Conservation (phyloP, 1,284 basidiomycete genomes). For the Sanguinoderma infundibulare region DNA sequence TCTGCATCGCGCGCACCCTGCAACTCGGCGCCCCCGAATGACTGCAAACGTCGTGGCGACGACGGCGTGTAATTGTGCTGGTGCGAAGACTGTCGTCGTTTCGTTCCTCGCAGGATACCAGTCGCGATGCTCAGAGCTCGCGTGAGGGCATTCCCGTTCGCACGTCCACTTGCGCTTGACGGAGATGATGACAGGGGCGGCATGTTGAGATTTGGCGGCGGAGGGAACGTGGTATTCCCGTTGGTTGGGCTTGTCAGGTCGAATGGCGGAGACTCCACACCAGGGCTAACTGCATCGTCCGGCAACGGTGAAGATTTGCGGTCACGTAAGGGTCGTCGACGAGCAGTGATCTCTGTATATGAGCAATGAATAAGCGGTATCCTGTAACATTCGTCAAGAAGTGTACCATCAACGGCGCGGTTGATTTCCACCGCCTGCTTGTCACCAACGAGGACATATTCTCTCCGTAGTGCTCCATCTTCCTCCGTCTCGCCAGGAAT, state of each 20-base stretch:
- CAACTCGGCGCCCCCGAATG: conserved; percentile 33
- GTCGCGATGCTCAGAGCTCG: conserved; percentile 88
- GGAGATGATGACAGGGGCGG: conserved; percentile 68
- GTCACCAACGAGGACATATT: conserved; percentile 82
- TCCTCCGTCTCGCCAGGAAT: conserved; percentile 86
- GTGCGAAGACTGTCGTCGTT: conserved; percentile 32
- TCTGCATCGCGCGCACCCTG: conserved; percentile 65
- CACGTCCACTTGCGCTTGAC: conserved; percentile 59
- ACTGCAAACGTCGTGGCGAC: conserved; percentile 56
- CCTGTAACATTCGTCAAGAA: neutral
- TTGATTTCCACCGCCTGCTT: conserved; percentile 77
- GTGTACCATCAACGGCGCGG: conserved; percentile 74
- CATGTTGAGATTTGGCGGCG: conserved; percentile 48
- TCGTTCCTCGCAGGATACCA: conserved; percentile 84
- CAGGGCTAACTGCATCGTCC: conserved; percentile 41
- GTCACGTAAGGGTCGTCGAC: conserved; percentile 61
- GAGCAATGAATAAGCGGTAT: conserved; percentile 6
- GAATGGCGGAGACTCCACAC: conserved; percentile 35
- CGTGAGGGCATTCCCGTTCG: conserved; percentile 76
- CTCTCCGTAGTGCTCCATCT: conserved; percentile 71
- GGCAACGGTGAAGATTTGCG: conserved; percentile 50
- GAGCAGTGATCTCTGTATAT: conserved; percentile 66
- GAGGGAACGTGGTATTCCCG: conserved; percentile 64
- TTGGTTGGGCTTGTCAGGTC: conserved; percentile 34
- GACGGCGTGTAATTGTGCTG: conserved; percentile 38